Conservation (phyloP, 192 early-diverging fungal genomes). For the Dispira simplex region DNA sequence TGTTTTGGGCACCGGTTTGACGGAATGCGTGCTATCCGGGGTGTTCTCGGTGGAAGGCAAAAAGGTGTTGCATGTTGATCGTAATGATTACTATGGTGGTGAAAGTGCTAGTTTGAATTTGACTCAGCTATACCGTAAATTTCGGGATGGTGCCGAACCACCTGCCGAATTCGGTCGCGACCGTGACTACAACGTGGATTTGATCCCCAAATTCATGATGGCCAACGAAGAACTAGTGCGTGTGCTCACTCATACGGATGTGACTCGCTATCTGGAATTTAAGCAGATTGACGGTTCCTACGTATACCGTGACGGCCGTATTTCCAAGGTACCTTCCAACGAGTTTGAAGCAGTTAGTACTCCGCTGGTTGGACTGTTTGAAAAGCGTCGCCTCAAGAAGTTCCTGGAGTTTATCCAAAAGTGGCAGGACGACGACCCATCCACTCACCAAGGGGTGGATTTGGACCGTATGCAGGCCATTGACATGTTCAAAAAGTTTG, state of each 20-base stretch:
- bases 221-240: constrained; percentile 94
- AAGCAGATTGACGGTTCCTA: constrained; percentile 87
- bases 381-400: constrained; percentile 82
- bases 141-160: constrained; percentile 34
- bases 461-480: constrained; percentile 59
- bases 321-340: constrained; percentile 91
- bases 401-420: constrained; percentile 95
- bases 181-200: constrained; percentile 93
- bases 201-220: constrained; percentile 99
- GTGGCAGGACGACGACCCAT: constrained; percentile 68
- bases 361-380: constrained; percentile 84
- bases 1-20: constrained; percentile 77
- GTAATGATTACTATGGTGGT: constrained; percentile 97
- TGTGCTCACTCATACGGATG: constrained; percentile 94
- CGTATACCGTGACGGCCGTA: constrained; percentile 78
- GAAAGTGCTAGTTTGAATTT: constrained; percentile 93
- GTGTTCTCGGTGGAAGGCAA: constrained; percentile 81
- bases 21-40: constrained; percentile 81
- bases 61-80: constrained; percentile 83
- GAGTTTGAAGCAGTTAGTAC: constrained; percentile 71
- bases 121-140: constrained; percentile 71
- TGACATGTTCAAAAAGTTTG: constrained; percentile 80
- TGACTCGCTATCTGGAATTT: constrained; percentile 97
- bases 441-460: constrained; percentile 76
- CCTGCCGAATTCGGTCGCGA: constrained; percentile 43